Evolutionary conservation across 768 basidiomycete species (phyloP).

Genomic region (Russula earlei): DNA sequence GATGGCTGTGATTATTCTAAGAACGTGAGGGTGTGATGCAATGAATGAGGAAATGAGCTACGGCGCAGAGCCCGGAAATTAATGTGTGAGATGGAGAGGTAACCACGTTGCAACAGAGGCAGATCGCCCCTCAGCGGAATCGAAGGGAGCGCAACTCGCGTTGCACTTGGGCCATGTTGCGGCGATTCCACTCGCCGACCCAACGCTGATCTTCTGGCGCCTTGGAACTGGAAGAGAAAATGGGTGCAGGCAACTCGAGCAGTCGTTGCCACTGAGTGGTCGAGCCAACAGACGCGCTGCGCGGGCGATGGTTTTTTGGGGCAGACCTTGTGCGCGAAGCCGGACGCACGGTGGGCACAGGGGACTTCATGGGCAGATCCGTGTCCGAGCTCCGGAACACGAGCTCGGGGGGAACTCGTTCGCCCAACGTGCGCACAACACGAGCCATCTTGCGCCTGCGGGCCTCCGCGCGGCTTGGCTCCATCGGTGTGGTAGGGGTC

Average conservation of each 20-base stretch:
- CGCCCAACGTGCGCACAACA: conserved; percentile 25
- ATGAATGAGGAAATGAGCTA: background rate
- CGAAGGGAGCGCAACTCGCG: conserved; percentile 32
- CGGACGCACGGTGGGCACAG: background rate
- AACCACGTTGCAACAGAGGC: background rate
- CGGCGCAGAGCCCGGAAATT: no score
- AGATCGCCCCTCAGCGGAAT: background rate
- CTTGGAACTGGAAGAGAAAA: conserved; percentile 12
- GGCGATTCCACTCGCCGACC: conserved; percentile 20
- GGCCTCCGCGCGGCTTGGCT: background rate
- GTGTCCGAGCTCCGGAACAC: conserved; percentile 19
- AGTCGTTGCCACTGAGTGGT: background rate
- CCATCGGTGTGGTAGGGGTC: conserved; percentile 5
- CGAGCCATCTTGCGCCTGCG: conserved; percentile 20
- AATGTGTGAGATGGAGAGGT: background rate
- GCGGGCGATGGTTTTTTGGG: background rate
- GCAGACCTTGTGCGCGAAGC: background rate
- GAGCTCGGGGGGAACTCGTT: conserved; percentile 25
- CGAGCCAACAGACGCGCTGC: conserved; percentile 11
- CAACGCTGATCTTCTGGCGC: conserved; percentile 16
- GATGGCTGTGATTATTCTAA: no score
- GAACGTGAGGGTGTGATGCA: background rate
- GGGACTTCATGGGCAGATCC: background rate
- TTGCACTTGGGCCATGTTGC: conserved; percentile 17
- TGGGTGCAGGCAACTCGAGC: background rate